phyloP scores from a whole-genome alignment of 2,329 filamentous ascomycete genomes.

The Coniosporium tulheliwenetii region DNA sequence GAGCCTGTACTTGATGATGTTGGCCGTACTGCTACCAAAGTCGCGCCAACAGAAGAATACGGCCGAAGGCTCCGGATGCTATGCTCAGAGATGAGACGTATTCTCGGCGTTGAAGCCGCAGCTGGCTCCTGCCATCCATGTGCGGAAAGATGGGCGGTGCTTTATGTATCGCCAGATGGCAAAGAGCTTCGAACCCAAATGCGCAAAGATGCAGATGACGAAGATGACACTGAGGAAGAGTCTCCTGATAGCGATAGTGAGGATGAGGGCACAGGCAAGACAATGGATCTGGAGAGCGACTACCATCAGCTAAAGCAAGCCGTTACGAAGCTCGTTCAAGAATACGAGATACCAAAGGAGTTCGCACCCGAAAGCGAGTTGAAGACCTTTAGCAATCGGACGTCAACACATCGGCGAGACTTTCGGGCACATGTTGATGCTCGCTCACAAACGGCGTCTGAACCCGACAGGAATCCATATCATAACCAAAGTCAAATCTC shows the following conservation, averaged over 20 bases:
- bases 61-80: conserved; percentile 19
- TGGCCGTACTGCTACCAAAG: conserved; percentile 19
- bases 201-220: conserved; percentile 53
- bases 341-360: conserved; percentile 63
- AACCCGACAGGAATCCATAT: conserved; percentile 37
- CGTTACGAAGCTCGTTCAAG: conserved; percentile 64
- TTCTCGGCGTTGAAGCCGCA: conserved; percentile 46
- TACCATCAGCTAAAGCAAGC: conserved; percentile 70
- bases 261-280: conserved; percentile 25
- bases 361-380: conserved; percentile 43
- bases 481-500: conserved; percentile 21
- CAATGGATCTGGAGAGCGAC: conserved; percentile 54
- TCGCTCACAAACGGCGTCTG: conserved; percentile 13
- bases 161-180: conserved; percentile 64
- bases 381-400: conserved; percentile 56
- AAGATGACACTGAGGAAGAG: conserved; percentile 46
- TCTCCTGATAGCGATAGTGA: conserved; percentile 35
- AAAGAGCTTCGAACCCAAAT: conserved; percentile 54
- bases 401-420: conserved; percentile 29
- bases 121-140: conserved; percentile 63
- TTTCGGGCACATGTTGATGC: conserved; percentile 1
- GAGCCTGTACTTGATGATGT: conserved; percentile 3
- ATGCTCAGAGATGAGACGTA: conserved; percentile 54
- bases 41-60: conserved; percentile 26
- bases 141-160: conserved; percentile 66